Conservation (phyloP, 805 yeast species). For the Suhomyces faveliae region DNA sequence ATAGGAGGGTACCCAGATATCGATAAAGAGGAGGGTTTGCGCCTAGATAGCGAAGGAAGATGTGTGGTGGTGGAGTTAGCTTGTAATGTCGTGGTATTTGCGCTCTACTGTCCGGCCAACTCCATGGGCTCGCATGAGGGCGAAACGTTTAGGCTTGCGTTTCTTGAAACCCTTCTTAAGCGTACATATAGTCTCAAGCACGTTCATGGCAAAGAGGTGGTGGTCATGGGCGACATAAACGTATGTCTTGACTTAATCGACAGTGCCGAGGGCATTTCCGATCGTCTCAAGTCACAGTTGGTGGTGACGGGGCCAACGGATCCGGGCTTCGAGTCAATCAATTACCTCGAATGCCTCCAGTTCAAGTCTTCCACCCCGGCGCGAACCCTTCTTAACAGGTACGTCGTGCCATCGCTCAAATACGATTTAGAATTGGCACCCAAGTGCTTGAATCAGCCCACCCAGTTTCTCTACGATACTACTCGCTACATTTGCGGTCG, state of each 20-base stretch:
- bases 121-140: slow-evolving; percentile 70
- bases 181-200: slow-evolving; percentile 57
- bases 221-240: slow-evolving; percentile 88
- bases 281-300: slow-evolving; percentile 29
- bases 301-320: slow-evolving; percentile 17
- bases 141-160: slow-evolving; percentile 55
- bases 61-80: slow-evolving; percentile 73
- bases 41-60: slow-evolving; percentile 82
- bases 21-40: slow-evolving; percentile 36
- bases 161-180: slow-evolving; percentile 56
- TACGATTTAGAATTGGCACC: slow-evolving; percentile 1
- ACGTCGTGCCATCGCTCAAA: slow-evolving; percentile 21
- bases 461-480: slow-evolving; percentile 52
- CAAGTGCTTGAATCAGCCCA: slow-evolving; percentile 15
- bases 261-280: slow-evolving; percentile 66
- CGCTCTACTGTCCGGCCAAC: slow-evolving; percentile 90
- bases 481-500: slow-evolving; percentile 57
- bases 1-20: slow-evolving; percentile 73
- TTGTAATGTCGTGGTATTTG: slow-evolving; percentile 56
- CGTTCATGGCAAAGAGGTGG: slow-evolving; percentile 59
- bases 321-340: slow-evolving; percentile 23
- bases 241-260: slow-evolving; percentile 79
- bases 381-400: slow-evolving; percentile 29
- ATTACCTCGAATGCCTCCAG: slow-evolving; percentile 27
- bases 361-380: slow-evolving; percentile 35